phyloP scores from a whole-genome alignment of 2,329 filamentous ascomycete species.

The Exophiala sp. region DNA sequence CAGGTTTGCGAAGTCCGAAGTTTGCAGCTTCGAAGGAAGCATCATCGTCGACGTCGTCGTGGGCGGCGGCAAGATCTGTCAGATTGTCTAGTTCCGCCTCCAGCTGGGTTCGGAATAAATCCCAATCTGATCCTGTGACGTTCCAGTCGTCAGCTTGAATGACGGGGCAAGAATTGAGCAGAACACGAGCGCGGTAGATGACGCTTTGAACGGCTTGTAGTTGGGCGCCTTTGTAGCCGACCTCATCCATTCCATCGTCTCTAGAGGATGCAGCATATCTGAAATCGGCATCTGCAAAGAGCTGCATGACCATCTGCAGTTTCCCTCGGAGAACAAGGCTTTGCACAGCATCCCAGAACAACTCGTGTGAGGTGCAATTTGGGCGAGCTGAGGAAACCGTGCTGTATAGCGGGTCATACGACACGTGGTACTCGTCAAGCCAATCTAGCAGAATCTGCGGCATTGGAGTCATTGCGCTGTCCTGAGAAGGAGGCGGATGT shows the following conservation, averaged over 20 bases:
- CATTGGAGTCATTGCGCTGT: conserved; percentile 46
- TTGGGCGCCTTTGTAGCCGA: conserved; percentile 70
- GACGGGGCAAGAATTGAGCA: conserved; percentile 72
- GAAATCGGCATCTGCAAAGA: conserved; percentile 75
- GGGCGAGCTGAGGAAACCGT: conserved; percentile 63
- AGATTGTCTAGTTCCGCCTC: conserved; percentile 67
- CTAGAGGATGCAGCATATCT: conserved; percentile 64
- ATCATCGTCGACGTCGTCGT: conserved; percentile 49
- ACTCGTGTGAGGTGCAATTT: conserved; percentile 69
- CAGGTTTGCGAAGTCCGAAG: conserved; percentile 39
- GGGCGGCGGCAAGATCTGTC: conserved; percentile 74
- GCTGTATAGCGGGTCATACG: conserved; percentile 64
- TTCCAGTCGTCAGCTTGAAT: conserved; percentile 69
- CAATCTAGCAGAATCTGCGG: conserved; percentile 80
- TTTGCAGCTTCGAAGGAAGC: conserved; percentile 46
- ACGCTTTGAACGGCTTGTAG: conserved; percentile 75
- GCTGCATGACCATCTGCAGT: conserved; percentile 60
- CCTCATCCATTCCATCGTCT: conserved; percentile 60
- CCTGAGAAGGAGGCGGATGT: conserved; percentile 55
- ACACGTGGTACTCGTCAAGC: conserved; percentile 72
- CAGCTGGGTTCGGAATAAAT: conserved; percentile 73
- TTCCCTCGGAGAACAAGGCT: conserved; percentile 71
- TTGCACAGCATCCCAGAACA: conserved; percentile 85
- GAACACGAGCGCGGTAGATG: conserved; percentile 62
- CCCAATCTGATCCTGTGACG: conserved; percentile 76